Percentiles rank a stretch among this genome's conserved stretches.
Conservation (phyloP, 192 early-diverging fungal species). For the Pilaira anomala region DNA sequence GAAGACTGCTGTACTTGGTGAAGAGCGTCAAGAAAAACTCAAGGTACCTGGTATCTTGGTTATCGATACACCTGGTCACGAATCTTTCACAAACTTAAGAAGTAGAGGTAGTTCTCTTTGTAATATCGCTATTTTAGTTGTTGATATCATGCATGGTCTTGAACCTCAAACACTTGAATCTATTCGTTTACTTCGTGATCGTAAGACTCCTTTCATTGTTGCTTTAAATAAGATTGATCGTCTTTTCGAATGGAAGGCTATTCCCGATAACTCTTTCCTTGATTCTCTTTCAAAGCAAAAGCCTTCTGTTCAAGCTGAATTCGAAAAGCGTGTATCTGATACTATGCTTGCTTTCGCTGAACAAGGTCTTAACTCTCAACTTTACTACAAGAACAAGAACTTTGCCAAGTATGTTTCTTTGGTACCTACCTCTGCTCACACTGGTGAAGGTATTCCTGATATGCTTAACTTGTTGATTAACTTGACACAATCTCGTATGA, state of each 20-base stretch:
- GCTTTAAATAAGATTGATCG: conserved; percentile 99
- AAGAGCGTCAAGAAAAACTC: conserved; percentile 49
- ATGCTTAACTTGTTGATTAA: conserved; percentile 87
- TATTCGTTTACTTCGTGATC: conserved; percentile 81
- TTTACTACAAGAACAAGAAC: conserved; percentile 97
- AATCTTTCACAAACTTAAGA: conserved; percentile 95
- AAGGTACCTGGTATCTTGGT: conserved; percentile 91
- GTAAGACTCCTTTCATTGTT: conserved; percentile 97
- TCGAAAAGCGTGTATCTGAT: conserved; percentile 72
- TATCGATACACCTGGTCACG: conserved; percentile 99
- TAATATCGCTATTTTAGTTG: conserved; percentile 98
- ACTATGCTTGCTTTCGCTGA: conserved; percentile 89
- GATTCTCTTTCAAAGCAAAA: conserved; percentile 77
- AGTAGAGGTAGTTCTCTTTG: conserved; percentile 95
- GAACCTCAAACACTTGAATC: conserved; percentile 98
- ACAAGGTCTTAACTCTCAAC: conserved; percentile 88
- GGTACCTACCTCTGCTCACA: conserved; percentile 96
- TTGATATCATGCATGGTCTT: conserved; percentile 98
- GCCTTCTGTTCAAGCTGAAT: conserved; percentile 75
- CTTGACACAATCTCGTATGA: conserved; percentile 93
- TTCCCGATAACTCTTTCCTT: conserved; percentile 76
- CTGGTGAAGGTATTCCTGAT: conserved; percentile 98
- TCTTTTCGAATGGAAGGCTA: conserved; percentile 88
- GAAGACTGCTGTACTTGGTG: conserved; percentile 80
- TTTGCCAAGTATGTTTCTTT: conserved; percentile 92